These are phyloP conservation scores for Aspergillus mulundensis DNA, from an alignment of 495 filamentous ascomycete species.

Conservation along the genomic window DNA sequence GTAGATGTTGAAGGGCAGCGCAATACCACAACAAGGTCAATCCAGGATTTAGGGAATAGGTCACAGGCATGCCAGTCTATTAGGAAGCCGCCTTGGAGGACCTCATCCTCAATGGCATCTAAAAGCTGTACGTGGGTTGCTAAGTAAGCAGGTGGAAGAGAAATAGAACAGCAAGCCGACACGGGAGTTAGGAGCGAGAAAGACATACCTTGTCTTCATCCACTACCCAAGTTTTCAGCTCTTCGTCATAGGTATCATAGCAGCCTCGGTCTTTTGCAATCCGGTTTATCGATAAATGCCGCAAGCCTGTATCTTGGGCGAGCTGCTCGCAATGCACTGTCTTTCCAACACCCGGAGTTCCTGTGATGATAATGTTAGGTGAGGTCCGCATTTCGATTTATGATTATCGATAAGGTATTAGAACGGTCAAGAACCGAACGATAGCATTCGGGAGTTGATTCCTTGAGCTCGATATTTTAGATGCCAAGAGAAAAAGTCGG, in stretches of 20 bases:
- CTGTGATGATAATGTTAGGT: conserved; percentile 93
- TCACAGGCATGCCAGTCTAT: conserved; percentile 99
- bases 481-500: conserved; percentile 12
- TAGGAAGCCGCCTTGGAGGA: conserved; percentile 76
- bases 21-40: conserved; percentile 92
- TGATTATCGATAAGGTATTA: not conserved
- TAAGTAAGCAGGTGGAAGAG: conserved; percentile 11
- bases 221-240: conserved; percentile 83
- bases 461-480: not conserved
- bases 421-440: not conserved
- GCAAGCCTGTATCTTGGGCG: conserved; percentile 66
- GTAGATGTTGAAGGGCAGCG: conserved; percentile 66
- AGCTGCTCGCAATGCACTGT: conserved; percentile 81
- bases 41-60: conserved; percentile 87
- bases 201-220: conserved; percentile 86
- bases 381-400: conserved; percentile 45
- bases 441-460: not conserved
- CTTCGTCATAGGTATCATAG: conserved; percentile 80
- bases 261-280: conserved; percentile 81
- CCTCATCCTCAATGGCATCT: conserved; percentile 81
- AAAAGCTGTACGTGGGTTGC: conserved; percentile 55
- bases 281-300: conserved; percentile 84
- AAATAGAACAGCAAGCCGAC: too few relatives aligned
- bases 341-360: conserved; percentile 94
- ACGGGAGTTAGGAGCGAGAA: not conserved